Conservation (phyloP, 768 basidiomycete species). For the Coprinellus micaceus region DNA sequence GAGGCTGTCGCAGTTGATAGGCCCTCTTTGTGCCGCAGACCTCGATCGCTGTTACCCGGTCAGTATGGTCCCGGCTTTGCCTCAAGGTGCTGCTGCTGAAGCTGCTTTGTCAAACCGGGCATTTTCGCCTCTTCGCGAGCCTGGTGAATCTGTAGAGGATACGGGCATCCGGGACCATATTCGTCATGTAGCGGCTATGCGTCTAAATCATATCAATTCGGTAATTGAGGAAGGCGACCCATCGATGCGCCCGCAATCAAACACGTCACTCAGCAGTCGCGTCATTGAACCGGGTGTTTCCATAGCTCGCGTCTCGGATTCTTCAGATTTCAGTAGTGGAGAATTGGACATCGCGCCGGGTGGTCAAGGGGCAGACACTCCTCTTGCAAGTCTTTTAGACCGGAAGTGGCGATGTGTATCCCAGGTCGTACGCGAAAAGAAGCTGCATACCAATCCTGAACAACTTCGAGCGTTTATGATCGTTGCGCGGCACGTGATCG, state of each 20-base stretch:
- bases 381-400: background rate
- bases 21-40: too few species aligned
- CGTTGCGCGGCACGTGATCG: conserved; percentile 9
- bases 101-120: too few species aligned
- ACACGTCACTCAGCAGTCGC: background rate
- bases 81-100: too few species aligned
- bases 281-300: background rate
- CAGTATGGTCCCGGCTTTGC: too few species aligned
- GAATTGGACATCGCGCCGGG: background rate
- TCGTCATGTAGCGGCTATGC: too few species aligned
- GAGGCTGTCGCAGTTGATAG: too few species aligned
- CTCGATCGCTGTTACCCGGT: too few species aligned
- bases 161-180: too few species aligned
- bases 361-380: background rate
- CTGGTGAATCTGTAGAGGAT: too few species aligned
- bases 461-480: conserved; percentile 5
- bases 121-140: too few species aligned
- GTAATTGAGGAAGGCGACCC: too few species aligned
- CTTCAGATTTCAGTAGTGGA: background rate
- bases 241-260: background rate
- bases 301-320: background rate
- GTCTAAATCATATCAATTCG: too few species aligned
- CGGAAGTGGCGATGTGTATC: background rate
- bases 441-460: background rate
- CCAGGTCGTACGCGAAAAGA: background rate